phyloP scores from a whole-genome alignment of 2,329 filamentous ascomycete genomes.

The Clonostachys byssicola region DNA sequence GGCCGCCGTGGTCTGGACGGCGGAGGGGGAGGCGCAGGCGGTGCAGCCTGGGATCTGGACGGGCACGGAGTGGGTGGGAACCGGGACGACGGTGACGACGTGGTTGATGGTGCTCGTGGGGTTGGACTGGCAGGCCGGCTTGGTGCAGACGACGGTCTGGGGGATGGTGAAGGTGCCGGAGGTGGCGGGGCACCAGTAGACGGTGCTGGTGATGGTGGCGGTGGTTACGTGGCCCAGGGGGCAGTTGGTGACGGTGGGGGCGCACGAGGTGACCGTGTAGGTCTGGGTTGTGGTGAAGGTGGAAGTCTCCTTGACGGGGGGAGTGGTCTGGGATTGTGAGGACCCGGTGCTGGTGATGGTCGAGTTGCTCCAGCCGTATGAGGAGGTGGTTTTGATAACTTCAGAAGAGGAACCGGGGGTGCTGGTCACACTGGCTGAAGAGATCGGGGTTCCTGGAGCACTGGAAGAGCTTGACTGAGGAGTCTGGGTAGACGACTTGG shows the following conservation, averaged over 20 bases:
- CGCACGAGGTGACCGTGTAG: constrained; percentile 24
- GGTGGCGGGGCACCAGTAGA: constrained; percentile 28
- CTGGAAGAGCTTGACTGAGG: neutral
- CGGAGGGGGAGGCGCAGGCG: too few relatives aligned
- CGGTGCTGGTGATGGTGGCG: constrained; percentile 16
- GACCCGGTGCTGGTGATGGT: neutral
- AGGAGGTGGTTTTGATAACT: neutral
- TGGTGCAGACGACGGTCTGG: constrained; percentile 16
- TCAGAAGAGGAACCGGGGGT: neutral
- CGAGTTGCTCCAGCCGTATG: neutral
- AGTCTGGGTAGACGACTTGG: neutral
- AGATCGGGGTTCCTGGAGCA: neutral
- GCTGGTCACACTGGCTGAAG: neutral
- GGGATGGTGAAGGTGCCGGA: constrained; percentile 20
- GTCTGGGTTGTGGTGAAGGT: constrained; percentile 17
- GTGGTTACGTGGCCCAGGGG: constrained; percentile 20
- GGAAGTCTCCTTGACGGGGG: constrained; percentile 11
- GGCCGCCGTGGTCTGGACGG: too few relatives aligned
- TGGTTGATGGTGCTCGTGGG: constrained; percentile 5
- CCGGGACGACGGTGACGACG: neutral
- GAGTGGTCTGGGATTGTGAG: neutral
- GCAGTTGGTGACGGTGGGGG: constrained; percentile 16
- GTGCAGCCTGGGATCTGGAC: constrained; percentile 3
- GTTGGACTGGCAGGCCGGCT: constrained; percentile 3
- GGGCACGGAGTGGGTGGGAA: neutral